These are phyloP conservation scores for Coemansia erecta DNA, from an alignment of 192 early-diverging fungal genomes.

Conservation along the genomic window DNA sequence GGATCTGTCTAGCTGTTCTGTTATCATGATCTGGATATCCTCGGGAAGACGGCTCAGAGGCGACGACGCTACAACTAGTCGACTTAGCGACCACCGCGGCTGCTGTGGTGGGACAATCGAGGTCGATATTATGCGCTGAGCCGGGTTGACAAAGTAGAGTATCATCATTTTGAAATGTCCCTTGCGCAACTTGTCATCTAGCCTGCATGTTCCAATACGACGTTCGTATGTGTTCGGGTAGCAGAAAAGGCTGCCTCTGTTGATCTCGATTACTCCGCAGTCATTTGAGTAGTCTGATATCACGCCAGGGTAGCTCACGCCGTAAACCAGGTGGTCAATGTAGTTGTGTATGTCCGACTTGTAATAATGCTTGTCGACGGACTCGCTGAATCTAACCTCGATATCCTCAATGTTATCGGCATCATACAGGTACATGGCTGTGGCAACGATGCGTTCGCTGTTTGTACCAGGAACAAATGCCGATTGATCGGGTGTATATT, in stretches of 20 bases:
- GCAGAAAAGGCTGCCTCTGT: conserved; percentile 29
- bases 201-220: neutral
- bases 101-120: conserved; percentile 25
- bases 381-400: conserved; percentile 7
- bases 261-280: conserved; percentile 19
- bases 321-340: conserved; percentile 3
- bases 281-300: conserved; percentile 10
- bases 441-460: conserved; percentile 14
- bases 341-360: neutral
- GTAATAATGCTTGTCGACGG: neutral
- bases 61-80: neutral
- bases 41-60: neutral
- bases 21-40: conserved; percentile 4
- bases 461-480: conserved; percentile 2
- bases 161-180: conserved; percentile 19
- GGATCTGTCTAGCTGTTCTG: neutral
- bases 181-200: conserved; percentile 10
- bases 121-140: conserved; percentile 14
- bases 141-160: conserved; percentile 28
- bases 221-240: conserved; percentile 26
- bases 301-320: neutral
- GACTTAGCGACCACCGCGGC: neutral
- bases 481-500: neutral
- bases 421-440: conserved; percentile 17
- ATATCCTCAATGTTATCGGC: conserved; percentile 7